phyloP scores from a whole-genome alignment of 2,329 filamentous ascomycete species.

The Cordyceps cateniannulata region DNA sequence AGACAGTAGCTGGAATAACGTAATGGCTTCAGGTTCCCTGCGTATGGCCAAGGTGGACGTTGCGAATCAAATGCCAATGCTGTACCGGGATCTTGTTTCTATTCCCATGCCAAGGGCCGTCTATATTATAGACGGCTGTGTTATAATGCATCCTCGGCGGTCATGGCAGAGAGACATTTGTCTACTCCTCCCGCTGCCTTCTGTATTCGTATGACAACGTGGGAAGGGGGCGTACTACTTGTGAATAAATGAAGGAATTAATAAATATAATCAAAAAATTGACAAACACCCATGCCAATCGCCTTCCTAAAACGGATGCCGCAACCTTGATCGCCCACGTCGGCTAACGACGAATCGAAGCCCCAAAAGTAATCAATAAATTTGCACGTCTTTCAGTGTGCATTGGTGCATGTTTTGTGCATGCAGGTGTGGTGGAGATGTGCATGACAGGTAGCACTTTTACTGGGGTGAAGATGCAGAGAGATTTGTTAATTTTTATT shows the following conservation, averaged over 20 bases:
- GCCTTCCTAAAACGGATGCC: slow-evolving; percentile 5
- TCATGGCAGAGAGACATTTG: background rate
- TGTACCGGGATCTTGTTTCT: background rate
- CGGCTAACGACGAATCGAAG: background rate
- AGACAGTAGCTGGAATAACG: too few relatives aligned
- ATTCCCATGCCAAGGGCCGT: slow-evolving; percentile 4
- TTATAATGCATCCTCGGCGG: background rate
- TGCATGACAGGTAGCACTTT: background rate
- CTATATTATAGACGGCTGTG: background rate
- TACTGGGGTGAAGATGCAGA: background rate
- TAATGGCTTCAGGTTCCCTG: too few relatives aligned
- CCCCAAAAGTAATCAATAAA: background rate
- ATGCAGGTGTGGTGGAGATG: background rate
- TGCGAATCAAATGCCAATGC: background rate
- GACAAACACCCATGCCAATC: background rate
- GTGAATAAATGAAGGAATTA: background rate
- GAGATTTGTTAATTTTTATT: background rate
- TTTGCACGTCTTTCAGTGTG: background rate
- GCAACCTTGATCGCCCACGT: slow-evolving; percentile 2
- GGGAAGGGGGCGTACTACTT: background rate
- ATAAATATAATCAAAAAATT: background rate
- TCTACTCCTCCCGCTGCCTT: too few relatives aligned
- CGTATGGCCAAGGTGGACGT: too few relatives aligned
- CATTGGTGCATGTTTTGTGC: background rate
- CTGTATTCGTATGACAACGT: too few relatives aligned